These are phyloP conservation scores for Vanderwaltozyma polyspora DNA, from an alignment of 805 yeast species.

Conservation along the genomic window DNA sequence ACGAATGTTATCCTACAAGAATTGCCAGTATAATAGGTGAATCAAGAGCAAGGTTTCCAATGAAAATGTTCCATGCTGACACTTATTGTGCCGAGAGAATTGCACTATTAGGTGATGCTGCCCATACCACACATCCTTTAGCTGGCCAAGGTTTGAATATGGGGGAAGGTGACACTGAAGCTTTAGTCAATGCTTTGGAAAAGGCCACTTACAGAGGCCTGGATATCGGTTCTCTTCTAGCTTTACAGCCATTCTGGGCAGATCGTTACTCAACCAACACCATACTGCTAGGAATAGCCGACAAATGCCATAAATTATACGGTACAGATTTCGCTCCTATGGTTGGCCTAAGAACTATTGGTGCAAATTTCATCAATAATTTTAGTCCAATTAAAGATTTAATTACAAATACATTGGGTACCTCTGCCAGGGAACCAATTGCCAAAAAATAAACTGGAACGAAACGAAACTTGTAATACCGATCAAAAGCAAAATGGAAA, in stretches of 20 bases:
- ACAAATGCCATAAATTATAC: slow-evolving; percentile 81
- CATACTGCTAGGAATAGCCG: slow-evolving; percentile 74
- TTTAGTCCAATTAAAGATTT: slow-evolving; percentile 56
- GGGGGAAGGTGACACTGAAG: slow-evolving; percentile 89
- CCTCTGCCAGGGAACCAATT: slow-evolving; percentile 2
- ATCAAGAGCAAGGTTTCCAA: slow-evolving; percentile 81
- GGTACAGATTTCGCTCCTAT: slow-evolving; percentile 62
- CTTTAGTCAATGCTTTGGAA: slow-evolving; percentile 59
- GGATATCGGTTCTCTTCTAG: slow-evolving; percentile 75
- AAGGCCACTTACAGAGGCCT: slow-evolving; percentile 64
- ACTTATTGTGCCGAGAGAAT: slow-evolving; percentile 72
- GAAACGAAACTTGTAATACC: no score
- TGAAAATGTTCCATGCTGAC: slow-evolving; percentile 83
- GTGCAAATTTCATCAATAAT: slow-evolving; percentile 58
- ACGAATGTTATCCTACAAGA: slow-evolving; percentile 56
- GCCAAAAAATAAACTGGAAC: no score
- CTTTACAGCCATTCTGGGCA: slow-evolving; percentile 78
- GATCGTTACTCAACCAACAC: slow-evolving; percentile 76
- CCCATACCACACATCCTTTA: slow-evolving; percentile 92
- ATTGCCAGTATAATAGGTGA: slow-evolving; percentile 46
- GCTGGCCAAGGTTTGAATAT: slow-evolving; percentile 97
- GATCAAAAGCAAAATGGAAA: no score
- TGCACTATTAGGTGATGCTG: slow-evolving; percentile 96
- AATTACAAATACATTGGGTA: slow-evolving; percentile 44
- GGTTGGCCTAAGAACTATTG: slow-evolving; percentile 64